Base-by-base conservation (phyloP, 179 eudicot species). In the Beta macrorhiza region DNA sequence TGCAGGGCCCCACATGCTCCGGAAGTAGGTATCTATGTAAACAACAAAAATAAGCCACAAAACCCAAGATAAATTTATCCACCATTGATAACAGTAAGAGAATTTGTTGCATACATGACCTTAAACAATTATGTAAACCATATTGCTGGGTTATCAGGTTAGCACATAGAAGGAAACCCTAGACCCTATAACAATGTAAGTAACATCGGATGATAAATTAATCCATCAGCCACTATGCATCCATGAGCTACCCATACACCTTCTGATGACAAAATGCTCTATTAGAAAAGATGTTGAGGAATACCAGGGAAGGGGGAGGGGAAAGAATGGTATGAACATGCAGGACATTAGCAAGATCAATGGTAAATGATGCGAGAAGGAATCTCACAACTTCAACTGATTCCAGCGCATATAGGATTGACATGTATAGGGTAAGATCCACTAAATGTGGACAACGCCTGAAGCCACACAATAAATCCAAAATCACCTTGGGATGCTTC, bases 401-500 rank as follows among this genome's bases (percentile, higher is more conserved):
- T 84, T 85, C 85, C 89, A 87, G 78, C 82, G 78, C 81, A 76
- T 77, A 86, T 25, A 84, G 51, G 82, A 83, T 78, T 81, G 88
- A 88, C 82, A 84, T 80, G 79, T 72, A 87, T 81, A 82, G 74
- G 80, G 77, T 76, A 82, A 77, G 82, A 86, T 80, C 89, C 84
- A 82, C 80, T 84, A 80, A 73, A 82, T 75, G 77, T 72, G 82
- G 82, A 81, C 51, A 78, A 82, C 78, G 76, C 65, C 80, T 78
- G 78, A 82, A 78, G 83, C 80, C 81, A 78, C 85, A 85, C 67
- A 79, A 82, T 82, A 84, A 90, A 87, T 80, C 84, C 86, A 82
- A 87, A 80, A 82, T 91, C 88, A 97, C 99, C 98, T 92, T 77
- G 99, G 99, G 88, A 97, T 97, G 89, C 91, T 93, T 89, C 99